Evolutionary conservation across 225 moss, liverwort and hornwort genomes (phyloP), one percentile per base, ranked within the genome.

Genomic region (Physcomitrium patens): DNA sequence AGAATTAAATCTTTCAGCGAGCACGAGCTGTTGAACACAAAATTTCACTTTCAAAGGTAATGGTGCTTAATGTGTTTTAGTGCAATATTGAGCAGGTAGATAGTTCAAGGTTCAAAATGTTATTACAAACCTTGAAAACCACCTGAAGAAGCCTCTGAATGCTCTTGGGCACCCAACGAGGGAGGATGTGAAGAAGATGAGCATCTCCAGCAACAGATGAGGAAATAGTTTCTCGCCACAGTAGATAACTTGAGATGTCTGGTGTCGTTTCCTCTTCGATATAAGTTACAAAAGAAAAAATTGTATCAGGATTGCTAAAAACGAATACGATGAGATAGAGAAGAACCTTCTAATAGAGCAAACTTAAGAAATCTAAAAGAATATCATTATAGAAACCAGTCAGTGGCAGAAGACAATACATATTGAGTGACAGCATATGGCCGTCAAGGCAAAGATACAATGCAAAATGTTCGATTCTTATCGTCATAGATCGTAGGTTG

Each of bases 121-220:
- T 23, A 5, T 61, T 55, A 19, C 8, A 28, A 72, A 85, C 85
- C 85, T 85, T 77, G 19, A 83, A 79, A 47, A 74, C 72, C 8
- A 92, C 79, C 60, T 83, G 81, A 63, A 92, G 70, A 65, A 92
- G 90, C 49, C 73, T 71, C 19, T 77, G 74, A 12, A 90, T 84
- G 27, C 77, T 71, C 51, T 80, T 82, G 51, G 92, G 90, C 59
- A 88, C 77, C 87, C 85, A 84, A 51, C 79, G 82, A 31, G 92
- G 90, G 59, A 88, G 77, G 75, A 92, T 88, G 53, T 88, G 80
- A 77, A 92, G 82, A 26, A 92, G 77, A 8, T 86, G 88, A 48
- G 86, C 76, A 71, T 90, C 92, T 53, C 82, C 80, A 74, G 79
- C 67, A 50, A 81, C 84, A 43, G 86, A 86, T 15, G 86, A 75